These are phyloP conservation scores for Aspergillus baeticus DNA, from an alignment of 495 filamentous ascomycete genomes.

Conservation along the genomic window DNA sequence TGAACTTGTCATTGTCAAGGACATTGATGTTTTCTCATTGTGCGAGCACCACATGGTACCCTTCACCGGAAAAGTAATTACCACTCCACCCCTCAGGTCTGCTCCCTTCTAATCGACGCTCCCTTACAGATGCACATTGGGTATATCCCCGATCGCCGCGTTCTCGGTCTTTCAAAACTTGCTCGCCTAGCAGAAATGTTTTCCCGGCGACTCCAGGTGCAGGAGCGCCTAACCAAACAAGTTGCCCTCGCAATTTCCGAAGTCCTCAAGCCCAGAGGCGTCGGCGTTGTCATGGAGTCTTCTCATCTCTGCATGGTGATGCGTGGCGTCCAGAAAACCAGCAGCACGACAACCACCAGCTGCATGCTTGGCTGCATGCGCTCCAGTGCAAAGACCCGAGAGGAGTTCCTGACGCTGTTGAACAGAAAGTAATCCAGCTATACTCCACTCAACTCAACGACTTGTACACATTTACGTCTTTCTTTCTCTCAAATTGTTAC, in stretches of 20 bases:
- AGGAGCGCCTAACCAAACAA: constrained; percentile 93
- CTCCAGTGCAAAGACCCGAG: constrained; percentile 85
- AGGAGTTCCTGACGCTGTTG: constrained; percentile 87
- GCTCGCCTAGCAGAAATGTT: constrained; percentile 98
- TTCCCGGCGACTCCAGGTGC: constrained; percentile 85
- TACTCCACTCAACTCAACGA: constrained; percentile 1
- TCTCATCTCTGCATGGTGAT: constrained; percentile 99
- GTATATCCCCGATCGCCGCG: constrained; percentile 82
- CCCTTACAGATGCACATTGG: constrained; percentile 87
- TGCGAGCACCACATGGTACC: constrained; percentile 99
- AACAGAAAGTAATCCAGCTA: constrained; percentile 54
- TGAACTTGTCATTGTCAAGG: constrained; percentile 95
- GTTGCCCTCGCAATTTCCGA: constrained; percentile 93
- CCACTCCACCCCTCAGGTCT: not conserved
- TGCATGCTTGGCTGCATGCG: constrained; percentile 95
- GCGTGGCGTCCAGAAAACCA: constrained; percentile 89
- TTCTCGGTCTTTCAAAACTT: constrained; percentile 93
- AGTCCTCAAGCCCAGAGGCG: constrained; percentile 83
- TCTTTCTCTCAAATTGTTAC: constrained; percentile 15
- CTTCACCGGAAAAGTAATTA: constrained; percentile 82
- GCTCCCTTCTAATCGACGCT: constrained; percentile 10
- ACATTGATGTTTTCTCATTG: constrained; percentile 92
- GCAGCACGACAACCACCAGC: constrained; percentile 84
- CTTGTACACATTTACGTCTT: constrained; percentile 7
- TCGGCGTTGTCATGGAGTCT: constrained; percentile 96